A percentile compares a stretch with the other conserved stretches of the same genome.
These are phyloP conservation scores for Excoecaria cochinchinensis DNA, from an alignment of 345 rosid genomes.

Conservation along the genomic window DNA sequence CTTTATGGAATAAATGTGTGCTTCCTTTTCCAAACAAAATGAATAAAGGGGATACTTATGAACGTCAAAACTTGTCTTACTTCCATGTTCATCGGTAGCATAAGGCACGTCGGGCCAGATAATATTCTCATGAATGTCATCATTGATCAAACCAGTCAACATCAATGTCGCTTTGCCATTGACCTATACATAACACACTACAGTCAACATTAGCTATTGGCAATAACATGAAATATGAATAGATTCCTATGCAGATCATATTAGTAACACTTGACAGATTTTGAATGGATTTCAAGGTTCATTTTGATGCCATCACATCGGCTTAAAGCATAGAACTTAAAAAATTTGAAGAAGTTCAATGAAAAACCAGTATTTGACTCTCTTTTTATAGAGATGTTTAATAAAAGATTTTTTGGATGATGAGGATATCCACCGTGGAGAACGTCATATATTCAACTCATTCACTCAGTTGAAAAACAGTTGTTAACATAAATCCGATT, in stretches of 20 bases:
- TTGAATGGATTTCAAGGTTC: not conserved
- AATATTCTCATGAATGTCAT: conserved; percentile 70
- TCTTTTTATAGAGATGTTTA: not conserved
- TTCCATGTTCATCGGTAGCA: conserved; percentile 80
- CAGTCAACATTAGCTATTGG: conserved; percentile 46
- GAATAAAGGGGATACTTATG: not conserved
- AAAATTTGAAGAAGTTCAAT: not conserved
- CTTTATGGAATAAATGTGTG: conserved; percentile 11
- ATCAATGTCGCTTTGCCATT: conserved; percentile 76
- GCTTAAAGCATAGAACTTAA: not conserved
- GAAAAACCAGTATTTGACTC: not conserved
- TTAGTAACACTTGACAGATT: not conserved
- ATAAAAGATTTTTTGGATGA: not conserved
- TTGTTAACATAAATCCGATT: conserved; percentile 20
- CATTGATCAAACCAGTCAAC: conserved; percentile 57
- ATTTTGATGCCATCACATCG: not conserved
- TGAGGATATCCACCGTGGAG: not conserved
- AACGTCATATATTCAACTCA: not conserved
- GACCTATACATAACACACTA: conserved; percentile 73
- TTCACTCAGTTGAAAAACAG: not conserved
- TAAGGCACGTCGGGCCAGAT: conserved; percentile 87
- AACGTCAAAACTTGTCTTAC: conserved; percentile 44
- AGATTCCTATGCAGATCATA: not conserved
- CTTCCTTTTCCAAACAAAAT: conserved; percentile 5
- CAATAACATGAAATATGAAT: conserved; percentile 17